Conservation (phyloP, 805 yeast species). For the Starmerella gropengiesseri region DNA sequence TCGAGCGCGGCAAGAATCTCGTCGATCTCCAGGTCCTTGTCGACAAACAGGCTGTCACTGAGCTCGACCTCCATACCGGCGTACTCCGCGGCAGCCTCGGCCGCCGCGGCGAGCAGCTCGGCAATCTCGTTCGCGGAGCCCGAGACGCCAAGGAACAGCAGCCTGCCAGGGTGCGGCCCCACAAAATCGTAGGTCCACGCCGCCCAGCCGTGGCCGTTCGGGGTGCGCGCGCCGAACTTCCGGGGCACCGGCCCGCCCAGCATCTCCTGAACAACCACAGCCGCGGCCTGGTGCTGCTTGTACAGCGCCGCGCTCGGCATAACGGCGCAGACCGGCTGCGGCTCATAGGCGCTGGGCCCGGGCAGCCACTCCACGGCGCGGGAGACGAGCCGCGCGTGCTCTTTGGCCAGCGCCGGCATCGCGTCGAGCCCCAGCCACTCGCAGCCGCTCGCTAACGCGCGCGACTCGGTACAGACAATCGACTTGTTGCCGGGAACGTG, state of each 20-base stretch:
- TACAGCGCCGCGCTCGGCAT: slow-evolving; percentile 17
- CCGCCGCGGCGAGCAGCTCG: slow-evolving; percentile 10
- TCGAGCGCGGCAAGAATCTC: slow-evolving; percentile 12
- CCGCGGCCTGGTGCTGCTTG: slow-evolving; percentile 14
- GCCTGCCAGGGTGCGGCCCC: too few relatives aligned
- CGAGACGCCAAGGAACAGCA: slow-evolving; percentile 14
- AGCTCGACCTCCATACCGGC: slow-evolving; percentile 8
- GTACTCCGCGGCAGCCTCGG: slow-evolving; percentile 9
- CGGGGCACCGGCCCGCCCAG: slow-evolving; percentile 9
- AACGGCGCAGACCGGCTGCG: slow-evolving; percentile 4
- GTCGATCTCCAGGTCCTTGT: slow-evolving; percentile 1
- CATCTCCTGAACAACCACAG: slow-evolving; percentile 11
- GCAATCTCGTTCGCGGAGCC: slow-evolving; percentile 19
- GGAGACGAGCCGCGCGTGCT: slow-evolving; percentile 11
- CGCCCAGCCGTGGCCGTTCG: slow-evolving; percentile 19
- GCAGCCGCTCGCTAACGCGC: background rate
- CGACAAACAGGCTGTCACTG: slow-evolving; percentile 12
- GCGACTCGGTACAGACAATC: slow-evolving; percentile 1
- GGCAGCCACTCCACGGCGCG: slow-evolving; percentile 11
- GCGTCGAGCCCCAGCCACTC: slow-evolving; percentile 2
- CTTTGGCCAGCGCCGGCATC: slow-evolving; percentile 7
- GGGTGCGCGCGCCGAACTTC: slow-evolving; percentile 16
- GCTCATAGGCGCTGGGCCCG: slow-evolving; percentile 8
- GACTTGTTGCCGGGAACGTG: slow-evolving; percentile 6
- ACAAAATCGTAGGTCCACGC: slow-evolving; percentile 20